Percentiles rank a stretch among this genome's conserved stretches.
These are phyloP conservation scores for Neonectria sp. DNA, from an alignment of 2,329 filamentous ascomycete genomes.

Conservation along the genomic window DNA sequence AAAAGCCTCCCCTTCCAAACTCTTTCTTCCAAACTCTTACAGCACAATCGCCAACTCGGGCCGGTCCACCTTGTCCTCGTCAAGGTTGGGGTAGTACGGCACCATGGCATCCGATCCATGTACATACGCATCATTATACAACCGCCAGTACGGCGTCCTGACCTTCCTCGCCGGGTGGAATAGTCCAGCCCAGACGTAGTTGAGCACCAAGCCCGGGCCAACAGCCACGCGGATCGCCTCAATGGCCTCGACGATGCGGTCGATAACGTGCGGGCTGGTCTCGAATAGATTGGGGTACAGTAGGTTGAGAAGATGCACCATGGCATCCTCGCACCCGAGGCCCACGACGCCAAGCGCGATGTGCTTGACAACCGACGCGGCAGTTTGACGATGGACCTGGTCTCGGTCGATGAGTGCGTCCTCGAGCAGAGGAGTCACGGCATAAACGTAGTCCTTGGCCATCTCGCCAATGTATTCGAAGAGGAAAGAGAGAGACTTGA, in stretches of 20 bases:
- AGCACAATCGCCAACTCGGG: conserved; percentile 88
- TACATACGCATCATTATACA: conserved; percentile 98
- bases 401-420: conserved; percentile 98
- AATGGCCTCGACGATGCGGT: conserved; percentile 97
- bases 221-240: conserved; percentile 96
- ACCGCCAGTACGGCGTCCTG: conserved; percentile 92
- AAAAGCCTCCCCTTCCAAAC: conserved; percentile 29
- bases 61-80: conserved; percentile 84
- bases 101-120: conserved; percentile 95
- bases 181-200: conserved; percentile 97
- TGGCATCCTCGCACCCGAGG: conserved; percentile 96
- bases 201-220: conserved; percentile 92
- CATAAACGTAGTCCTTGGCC: conserved; percentile 99
- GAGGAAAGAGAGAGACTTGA: conserved; percentile 96
- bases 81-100: conserved; percentile 92
- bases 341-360: conserved; percentile 98
- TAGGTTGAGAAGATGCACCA: conserved; percentile 97
- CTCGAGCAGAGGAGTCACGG: conserved; percentile 94
- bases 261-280: conserved; percentile 97
- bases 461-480: conserved; percentile 99
- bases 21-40: conserved; percentile 63
- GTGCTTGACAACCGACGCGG: conserved; percentile 97
- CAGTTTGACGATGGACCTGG: conserved; percentile 97
- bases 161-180: conserved; percentile 98
- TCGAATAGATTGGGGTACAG: conserved; percentile 98